Percentiles rank a stretch among this genome's conserved stretches.
These are phyloP conservation scores for Marasmius tenuissimus DNA, from an alignment of 1,284 basidiomycete species.

Conservation along the genomic window DNA sequence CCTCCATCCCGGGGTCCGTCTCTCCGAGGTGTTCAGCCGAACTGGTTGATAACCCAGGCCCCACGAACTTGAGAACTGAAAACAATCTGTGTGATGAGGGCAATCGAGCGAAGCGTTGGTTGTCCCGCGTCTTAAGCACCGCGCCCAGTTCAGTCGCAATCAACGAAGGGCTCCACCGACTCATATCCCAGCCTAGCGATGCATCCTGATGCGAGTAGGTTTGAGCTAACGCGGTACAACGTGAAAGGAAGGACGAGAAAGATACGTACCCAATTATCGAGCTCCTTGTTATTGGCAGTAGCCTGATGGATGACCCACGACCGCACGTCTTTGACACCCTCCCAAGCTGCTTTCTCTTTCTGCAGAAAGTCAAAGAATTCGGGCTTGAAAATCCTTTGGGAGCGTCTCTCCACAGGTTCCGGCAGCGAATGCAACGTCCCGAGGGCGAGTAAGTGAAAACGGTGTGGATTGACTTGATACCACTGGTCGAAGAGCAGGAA, in stretches of 20 bases:
- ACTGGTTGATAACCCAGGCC: conserved; percentile 13
- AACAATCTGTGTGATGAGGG: conserved; percentile 47
- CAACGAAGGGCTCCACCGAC: conserved; percentile 53
- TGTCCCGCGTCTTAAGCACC: conserved; percentile 49
- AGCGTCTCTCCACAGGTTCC: conserved; percentile 74
- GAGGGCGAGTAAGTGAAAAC: conserved; percentile 79
- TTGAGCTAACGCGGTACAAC: conserved; percentile 2
- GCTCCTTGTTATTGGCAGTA: conserved; percentile 18
- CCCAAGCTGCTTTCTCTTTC: conserved; percentile 56
- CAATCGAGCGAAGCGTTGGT: neutral
- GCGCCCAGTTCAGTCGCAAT: conserved; percentile 63
- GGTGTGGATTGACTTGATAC: conserved; percentile 80
- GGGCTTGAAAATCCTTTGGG: conserved; percentile 81
- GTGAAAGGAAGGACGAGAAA: neutral
- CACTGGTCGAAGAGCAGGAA: conserved; percentile 41
- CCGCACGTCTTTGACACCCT: conserved; percentile 54
- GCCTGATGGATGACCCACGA: conserved; percentile 51
- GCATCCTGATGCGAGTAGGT: conserved; percentile 16
- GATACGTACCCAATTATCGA: neutral
- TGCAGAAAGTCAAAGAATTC: conserved; percentile 64
- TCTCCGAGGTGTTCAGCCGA: conserved; percentile 39
- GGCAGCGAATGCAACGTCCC: conserved; percentile 85
- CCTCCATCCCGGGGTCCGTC: conserved; percentile 27
- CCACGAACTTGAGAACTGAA: conserved; percentile 49
- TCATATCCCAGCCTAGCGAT: conserved; percentile 23